These are phyloP conservation scores for Trichoderma oligosporum DNA, from an alignment of 2,329 filamentous ascomycete genomes.

Conservation along the genomic window DNA sequence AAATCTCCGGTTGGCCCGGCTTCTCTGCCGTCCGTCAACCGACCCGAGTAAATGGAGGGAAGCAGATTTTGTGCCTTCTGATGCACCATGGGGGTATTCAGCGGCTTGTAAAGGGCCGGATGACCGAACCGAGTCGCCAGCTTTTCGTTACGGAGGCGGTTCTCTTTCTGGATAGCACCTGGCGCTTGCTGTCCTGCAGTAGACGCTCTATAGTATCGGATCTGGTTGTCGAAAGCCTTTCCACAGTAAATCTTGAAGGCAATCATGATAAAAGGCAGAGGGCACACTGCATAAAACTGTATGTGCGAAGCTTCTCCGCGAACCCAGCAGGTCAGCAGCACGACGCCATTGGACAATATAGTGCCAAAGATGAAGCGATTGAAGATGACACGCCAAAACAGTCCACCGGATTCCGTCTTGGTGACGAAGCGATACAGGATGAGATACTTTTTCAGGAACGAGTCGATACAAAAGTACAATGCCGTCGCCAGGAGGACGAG, in stretches of 20 bases:
- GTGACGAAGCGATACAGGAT: conserved; percentile 93
- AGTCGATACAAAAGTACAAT: conserved; percentile 84
- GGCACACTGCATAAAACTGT: conserved; percentile 65
- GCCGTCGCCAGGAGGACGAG: conserved; percentile 81
- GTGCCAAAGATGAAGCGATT: conserved; percentile 86
- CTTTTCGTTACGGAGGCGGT: conserved; percentile 59
- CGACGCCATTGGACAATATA: conserved; percentile 73
- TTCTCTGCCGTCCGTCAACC: conserved; percentile 64
- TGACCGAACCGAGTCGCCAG: conserved; percentile 80
- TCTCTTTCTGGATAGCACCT: conserved; percentile 47
- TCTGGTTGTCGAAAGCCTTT: conserved; percentile 69
- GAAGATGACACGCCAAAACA: conserved; percentile 87
- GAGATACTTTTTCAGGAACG: conserved; percentile 90
- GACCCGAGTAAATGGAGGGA: conserved; percentile 79
- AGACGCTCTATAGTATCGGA: conserved; percentile 73
- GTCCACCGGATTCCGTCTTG: conserved; percentile 91
- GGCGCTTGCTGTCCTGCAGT: conserved; percentile 49
- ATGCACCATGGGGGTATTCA: conserved; percentile 94
- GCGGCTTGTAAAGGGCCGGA: conserved; percentile 80
- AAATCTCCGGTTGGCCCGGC: conserved; percentile 53
- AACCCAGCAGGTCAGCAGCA: conserved; percentile 71
- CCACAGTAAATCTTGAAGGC: conserved; percentile 85
- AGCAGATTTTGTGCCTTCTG: conserved; percentile 84
- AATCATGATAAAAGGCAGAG: conserved; percentile 73
- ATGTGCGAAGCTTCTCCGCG: conserved; percentile 57